Base-by-base conservation (phyloP, 768 basidiomycete species). In the Coprinopsis cinerea region DNA sequence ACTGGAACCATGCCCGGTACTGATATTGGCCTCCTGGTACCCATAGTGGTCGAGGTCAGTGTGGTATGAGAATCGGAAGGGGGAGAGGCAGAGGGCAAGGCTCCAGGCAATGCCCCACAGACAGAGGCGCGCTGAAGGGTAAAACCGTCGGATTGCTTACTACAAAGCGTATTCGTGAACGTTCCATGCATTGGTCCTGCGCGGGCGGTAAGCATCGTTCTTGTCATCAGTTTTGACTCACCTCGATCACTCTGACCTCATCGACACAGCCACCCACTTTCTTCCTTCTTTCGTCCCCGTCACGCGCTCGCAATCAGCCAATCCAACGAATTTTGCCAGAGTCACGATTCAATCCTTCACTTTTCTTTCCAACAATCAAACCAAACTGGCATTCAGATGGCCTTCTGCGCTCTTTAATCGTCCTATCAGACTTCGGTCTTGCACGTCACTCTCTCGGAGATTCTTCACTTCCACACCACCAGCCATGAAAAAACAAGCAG, bases 301-400 rank as follows among this genome's bases (percentile, higher is more conserved):
- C n/a, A n/a, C n/a, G n/a, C n/a, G n/a, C n/a, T n/a, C n/a, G n/a
- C n/a, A n/a, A n/a, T n/a, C n/a, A n/a, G n/a, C n/a, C n/a, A n/a
- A n/a, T n/a, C 13, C 41, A 25, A 17, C 18, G 9, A 18, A 10
- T 39, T 10, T 10, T 10, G 37, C 37, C 18, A 4, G 15, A 32
- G 30, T 32, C 30, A 32, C 30, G 30, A 7, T 15, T 32, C 30
- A 7, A 7, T 32, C 30, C 9, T 15, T 7, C 30, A 32, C 30
- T 32, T 24, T 11, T 43, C 41, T 5, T 24, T 25, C 41, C 5
- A 43, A 34, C 30, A 34, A n/a, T n/a, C n/a, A n/a, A n/a, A n/a
- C n/a, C 41, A 43, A 43, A 25, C 41, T 43, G 41, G 41, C 41
- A 43, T 25, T 43, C 41, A 43, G 41, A 43, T 43, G 41, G 22